phyloP scores from a whole-genome alignment of 2,329 filamentous ascomycete genomes.

The Neopestalotiopsis sp. region DNA sequence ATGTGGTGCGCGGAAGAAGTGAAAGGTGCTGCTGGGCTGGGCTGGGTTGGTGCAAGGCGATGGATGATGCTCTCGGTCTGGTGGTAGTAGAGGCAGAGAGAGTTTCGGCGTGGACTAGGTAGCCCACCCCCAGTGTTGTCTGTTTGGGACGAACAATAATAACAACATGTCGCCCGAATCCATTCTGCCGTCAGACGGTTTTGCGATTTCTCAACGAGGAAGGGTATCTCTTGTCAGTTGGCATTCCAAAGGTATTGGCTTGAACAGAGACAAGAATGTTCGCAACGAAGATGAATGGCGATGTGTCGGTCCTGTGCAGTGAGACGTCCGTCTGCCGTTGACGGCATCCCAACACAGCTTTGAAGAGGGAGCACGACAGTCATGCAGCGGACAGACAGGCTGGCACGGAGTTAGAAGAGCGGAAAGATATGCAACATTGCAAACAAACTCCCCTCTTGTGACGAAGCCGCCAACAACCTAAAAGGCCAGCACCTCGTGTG shows the following conservation, averaged over 20 bases:
- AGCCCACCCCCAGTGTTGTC: no score
- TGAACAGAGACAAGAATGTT: not conserved
- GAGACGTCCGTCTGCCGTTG: slow-evolving; percentile 13
- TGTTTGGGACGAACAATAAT: no score
- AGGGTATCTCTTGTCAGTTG: not conserved
- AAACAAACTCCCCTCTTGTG: slow-evolving; percentile 17
- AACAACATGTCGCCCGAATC: no score
- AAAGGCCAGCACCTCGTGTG: slow-evolving; percentile 1
- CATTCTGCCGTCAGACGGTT: no score
- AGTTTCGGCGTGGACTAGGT: no score
- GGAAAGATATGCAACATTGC: slow-evolving; percentile 12
- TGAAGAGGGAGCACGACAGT: not conserved
- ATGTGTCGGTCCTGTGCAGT: not conserved
- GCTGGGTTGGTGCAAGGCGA: not conserved
- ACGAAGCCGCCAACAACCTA: slow-evolving; percentile 13
- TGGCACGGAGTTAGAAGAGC: slow-evolving; percentile 7
- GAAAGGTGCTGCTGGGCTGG: not conserved
- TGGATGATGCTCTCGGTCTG: not conserved
- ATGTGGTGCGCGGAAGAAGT: not conserved
- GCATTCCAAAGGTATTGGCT: not conserved
- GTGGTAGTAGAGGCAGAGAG: not conserved
- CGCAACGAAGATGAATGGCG: not conserved
- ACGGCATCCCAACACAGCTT: slow-evolving; percentile 6
- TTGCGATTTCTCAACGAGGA: not conserved
- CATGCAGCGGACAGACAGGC: slow-evolving; percentile 10